These are phyloP conservation scores for Cryphonectria naterciae DNA, from an alignment of 2,329 filamentous ascomycete genomes.

Conservation along the genomic window DNA sequence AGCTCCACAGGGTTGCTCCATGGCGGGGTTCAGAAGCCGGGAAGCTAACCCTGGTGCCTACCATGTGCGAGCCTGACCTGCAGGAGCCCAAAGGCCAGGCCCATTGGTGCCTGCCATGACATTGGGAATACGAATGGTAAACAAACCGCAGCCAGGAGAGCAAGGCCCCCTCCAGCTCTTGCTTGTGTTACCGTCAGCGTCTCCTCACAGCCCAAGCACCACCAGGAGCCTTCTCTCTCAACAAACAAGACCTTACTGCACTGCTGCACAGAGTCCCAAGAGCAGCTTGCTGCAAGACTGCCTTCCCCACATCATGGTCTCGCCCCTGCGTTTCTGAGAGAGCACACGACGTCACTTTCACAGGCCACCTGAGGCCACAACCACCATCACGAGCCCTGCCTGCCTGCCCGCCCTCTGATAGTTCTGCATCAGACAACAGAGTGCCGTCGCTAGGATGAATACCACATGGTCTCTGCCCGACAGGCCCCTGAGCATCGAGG, in stretches of 20 bases:
- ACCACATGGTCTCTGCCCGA: constrained; percentile 40
- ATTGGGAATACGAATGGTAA: not conserved
- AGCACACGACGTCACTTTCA: constrained; percentile 4
- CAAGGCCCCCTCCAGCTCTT: not conserved
- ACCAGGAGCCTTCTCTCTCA: not conserved
- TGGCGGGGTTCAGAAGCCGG: constrained; percentile 5
- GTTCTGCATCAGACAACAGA: not conserved
- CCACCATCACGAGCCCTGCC: not conserved
- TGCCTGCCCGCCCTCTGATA: not conserved
- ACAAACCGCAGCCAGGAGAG: not conserved
- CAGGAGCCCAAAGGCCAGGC: not conserved
- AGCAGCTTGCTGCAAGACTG: not conserved
- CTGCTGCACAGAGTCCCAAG: not conserved
- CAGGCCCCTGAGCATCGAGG: constrained; percentile 72
- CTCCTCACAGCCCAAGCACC: not conserved
- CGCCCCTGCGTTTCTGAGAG: not conserved
- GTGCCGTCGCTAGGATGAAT: constrained; percentile 35
- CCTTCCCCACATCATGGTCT: not conserved
- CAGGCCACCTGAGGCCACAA: not conserved
- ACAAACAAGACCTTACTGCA: not conserved
- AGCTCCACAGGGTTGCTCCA: constrained; percentile 3
- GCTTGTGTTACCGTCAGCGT: not conserved
- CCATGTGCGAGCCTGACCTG: not conserved
- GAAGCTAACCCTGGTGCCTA: not conserved
- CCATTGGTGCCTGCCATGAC: constrained; percentile 1